Evolutionary conservation across 2,329 filamentous ascomycete genomes (phyloP), one percentile per base, ranked within the genome.

Genomic region (Aotearoamyces nothofagi): DNA sequence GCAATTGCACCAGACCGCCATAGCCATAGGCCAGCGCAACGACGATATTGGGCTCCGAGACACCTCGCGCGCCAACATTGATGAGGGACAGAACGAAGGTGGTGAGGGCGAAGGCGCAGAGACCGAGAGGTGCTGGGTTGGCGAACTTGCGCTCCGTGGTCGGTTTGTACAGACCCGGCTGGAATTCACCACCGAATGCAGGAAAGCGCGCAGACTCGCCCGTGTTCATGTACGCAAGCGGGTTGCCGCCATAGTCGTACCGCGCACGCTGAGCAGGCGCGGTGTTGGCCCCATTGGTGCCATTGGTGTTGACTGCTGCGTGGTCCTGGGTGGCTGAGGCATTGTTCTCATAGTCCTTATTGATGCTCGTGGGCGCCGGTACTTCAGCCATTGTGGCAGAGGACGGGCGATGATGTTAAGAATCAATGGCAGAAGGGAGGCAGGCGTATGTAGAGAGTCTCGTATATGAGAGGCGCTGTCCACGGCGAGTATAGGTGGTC

Each of bases 1-100:
- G 54, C 44, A 78, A 54, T 49, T 79, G 74, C n/a, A 77, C 63
- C 5, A 76, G 55, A 33, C 74, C 74, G 47, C 74, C 74, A 47
- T 78, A 77, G 30, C 58, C 69, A 41, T 65, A 69, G 5, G 68
- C 67, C 12, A 63, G 48, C 10, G 57, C 60, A 24, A 73, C 53
- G 22, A 73, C 62, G 17, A 74, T 57, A 41, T 61, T 68, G 3
- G 65, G 63, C 14, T 42, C 41, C 1, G 45, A 42, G 17, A 71
- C 49, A 30, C 54, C 53, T 4, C 55, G 52, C 4, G 63, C 51
- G 11, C 57, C 53, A 48, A 71, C 53, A 48, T 74, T 74, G 51
- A 74, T 58, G 32, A 61, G 51, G 25, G 62, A 66, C 34, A 75
- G 56, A 20, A 73, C 57, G 49, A 74, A 74, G 12, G 69, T 74